Evolutionary conservation across 352 stramenopile species (phyloP), one percentile per base, ranked within the genome.

Genomic region (Aphanomyces stellatus): DNA sequence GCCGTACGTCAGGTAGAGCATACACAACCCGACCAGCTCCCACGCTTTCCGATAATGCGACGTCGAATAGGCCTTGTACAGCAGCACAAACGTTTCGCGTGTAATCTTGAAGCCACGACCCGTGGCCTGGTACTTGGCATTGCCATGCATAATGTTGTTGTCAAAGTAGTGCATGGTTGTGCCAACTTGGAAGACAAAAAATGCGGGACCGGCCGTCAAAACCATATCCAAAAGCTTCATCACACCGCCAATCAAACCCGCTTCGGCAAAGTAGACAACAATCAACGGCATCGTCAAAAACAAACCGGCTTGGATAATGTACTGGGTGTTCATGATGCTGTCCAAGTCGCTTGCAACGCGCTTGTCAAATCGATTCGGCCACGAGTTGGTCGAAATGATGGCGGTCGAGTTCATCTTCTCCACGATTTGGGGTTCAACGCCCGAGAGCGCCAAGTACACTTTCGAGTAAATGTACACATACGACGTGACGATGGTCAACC

Each of bases 381-480:
- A 35, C 13, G 75, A 74, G 61, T 92, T 89, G n/a, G 70, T 63
- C 68, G 72, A 80, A 65, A 92, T 90, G 15, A 93, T 79, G 6
- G 80, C 71, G 27, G 78, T 85, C 13, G 77, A 76, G 69, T 91
- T 82, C 77, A 93, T 90, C 53, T 87, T 79, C 69, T 82, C 79
- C 15, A 92, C 75, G 51, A 92, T 80, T 37, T 90, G 76, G 22
- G 67, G 62, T 63, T 92, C 81, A 33, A 92, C 84, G 25, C 84
- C 84, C 7, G 79, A 76, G 0, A 93, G 71, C 37, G 84, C 81
- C 25, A 90, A 78, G 74, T 93, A 93, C 34, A 93, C 77, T 57
- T 93, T 93, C 53, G 72, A 76, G 71, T 91, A 93, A 80, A 93
- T 91, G 77, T 90, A 93, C 51, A 93, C 79, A 40, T 91, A 93